Evolutionary conservation across 192 early-diverging fungal genomes (phyloP).

Genomic region (Backusella tuberculispora): DNA sequence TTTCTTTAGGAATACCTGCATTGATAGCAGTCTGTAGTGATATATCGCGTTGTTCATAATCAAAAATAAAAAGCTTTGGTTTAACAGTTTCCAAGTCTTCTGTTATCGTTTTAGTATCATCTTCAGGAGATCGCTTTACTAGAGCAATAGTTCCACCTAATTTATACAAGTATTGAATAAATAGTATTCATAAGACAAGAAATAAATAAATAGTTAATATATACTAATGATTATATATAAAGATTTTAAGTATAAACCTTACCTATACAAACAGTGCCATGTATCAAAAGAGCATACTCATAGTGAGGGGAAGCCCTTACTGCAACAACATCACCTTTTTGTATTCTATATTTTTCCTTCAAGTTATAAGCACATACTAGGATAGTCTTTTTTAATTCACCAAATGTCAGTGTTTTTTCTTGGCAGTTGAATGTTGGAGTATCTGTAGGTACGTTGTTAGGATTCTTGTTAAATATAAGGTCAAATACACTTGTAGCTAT

Average conservation of each 20-base stretch:
- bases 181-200: background rate
- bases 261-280: background rate
- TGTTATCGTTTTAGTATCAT: background rate
- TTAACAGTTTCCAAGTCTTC: background rate
- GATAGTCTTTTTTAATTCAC: background rate
- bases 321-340: constrained; percentile 3
- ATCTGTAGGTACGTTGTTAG: background rate
- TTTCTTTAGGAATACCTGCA: background rate
- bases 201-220: too few relatives aligned
- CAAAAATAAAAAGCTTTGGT: background rate
- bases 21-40: background rate
- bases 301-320: background rate
- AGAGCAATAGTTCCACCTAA: constrained; percentile 5
- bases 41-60: background rate
- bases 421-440: background rate
- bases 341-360: background rate
- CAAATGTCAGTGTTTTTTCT: background rate
- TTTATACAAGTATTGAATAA: background rate
- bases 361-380: background rate
- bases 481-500: background rate
- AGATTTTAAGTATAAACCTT: too few relatives aligned
- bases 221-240: too few relatives aligned
- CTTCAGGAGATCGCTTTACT: background rate
- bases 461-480: constrained; percentile 3
- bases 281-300: background rate